Percentiles rank a stretch among this genome's conserved stretches.
Evolutionary conservation across 2,329 filamentous ascomycete genomes (phyloP).

Genomic region (Trichoderma sp.): DNA sequence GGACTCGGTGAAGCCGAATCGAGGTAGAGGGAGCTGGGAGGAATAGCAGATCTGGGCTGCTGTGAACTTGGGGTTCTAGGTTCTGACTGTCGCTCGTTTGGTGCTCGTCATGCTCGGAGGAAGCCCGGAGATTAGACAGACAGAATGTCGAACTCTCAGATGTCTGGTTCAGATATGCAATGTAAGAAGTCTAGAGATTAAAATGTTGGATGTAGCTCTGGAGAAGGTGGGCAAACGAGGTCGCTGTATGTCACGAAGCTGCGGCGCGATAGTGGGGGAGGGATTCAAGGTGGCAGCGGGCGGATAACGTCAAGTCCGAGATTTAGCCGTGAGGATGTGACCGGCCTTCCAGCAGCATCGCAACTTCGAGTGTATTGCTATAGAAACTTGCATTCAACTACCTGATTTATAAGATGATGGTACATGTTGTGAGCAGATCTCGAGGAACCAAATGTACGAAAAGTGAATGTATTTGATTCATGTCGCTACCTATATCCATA

Average conservation of each 20-base stretch:
- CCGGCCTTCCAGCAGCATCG: too few relatives aligned
- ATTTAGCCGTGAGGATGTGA: not conserved
- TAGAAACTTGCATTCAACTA: too few relatives aligned
- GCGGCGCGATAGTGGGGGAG: slow-evolving; percentile 14
- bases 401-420: too few relatives aligned
- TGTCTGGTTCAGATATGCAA: not conserved
- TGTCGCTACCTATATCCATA: too few relatives aligned
- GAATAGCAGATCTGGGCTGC: not conserved
- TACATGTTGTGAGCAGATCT: too few relatives aligned
- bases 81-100: not conserved
- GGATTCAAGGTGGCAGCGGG: not conserved
- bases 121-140: not conserved
- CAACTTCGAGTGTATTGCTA: too few relatives aligned
- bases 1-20: not conserved
- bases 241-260: slow-evolving; percentile 1
- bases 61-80: not conserved
- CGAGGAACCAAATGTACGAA: too few relatives aligned
- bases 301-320: not conserved
- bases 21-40: not conserved
- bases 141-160: not conserved
- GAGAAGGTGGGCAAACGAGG: not conserved
- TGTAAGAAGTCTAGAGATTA: not conserved
- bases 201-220: not conserved
- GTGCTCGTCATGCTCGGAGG: slow-evolving; percentile 15
- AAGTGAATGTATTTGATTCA: too few relatives aligned